Evolutionary conservation across 2,329 filamentous ascomycete species (phyloP).

Genomic region (Grosmannia huntii): DNA sequence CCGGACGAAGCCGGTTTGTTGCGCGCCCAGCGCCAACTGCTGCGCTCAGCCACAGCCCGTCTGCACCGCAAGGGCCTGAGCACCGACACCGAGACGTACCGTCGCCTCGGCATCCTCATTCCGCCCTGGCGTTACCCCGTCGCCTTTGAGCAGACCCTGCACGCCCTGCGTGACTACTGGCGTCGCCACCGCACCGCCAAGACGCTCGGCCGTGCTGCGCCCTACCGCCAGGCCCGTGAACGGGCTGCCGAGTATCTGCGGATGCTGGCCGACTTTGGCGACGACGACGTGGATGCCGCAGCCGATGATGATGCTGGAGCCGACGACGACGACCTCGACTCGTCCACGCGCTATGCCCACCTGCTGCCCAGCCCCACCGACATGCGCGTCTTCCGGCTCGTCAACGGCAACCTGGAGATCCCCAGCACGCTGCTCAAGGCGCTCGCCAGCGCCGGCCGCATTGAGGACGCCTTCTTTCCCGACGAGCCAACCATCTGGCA

Average conservation of each 20-base stretch:
- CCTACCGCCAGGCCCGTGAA: conserved; percentile 2
- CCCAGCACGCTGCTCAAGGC: conserved; percentile 9
- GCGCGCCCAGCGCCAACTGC: conserved; percentile 2
- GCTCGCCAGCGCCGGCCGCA: conserved; percentile 6
- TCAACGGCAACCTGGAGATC: conserved; percentile 10
- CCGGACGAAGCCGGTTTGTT: neutral
- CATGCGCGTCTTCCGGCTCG: conserved; percentile 9
- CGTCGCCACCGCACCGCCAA: conserved; percentile 1
- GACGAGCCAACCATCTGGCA: conserved; percentile 7
- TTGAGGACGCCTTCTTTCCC: conserved; percentile 8
- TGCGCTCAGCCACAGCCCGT: conserved; percentile 1
- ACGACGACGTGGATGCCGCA: neutral
- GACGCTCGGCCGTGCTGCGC: conserved; percentile 2
- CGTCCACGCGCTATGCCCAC: neutral
- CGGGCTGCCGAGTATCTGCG: conserved; percentile 5
- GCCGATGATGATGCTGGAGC: neutral
- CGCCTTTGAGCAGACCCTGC: conserved; percentile 2
- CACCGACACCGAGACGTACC: conserved; percentile 9
- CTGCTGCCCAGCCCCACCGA: conserved; percentile 2
- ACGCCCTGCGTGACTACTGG: conserved; percentile 6
- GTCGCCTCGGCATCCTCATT: conserved; percentile 8
- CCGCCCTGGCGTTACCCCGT: conserved; percentile 3
- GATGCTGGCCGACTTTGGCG: neutral
- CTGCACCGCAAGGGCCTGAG: conserved; percentile 5
- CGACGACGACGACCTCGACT: neutral